A percentile compares a stretch with the other conserved stretches of the same genome.
These are phyloP conservation scores for Lentinula aciculospora DNA, from an alignment of 768 basidiomycete genomes.

Conservation along the genomic window DNA sequence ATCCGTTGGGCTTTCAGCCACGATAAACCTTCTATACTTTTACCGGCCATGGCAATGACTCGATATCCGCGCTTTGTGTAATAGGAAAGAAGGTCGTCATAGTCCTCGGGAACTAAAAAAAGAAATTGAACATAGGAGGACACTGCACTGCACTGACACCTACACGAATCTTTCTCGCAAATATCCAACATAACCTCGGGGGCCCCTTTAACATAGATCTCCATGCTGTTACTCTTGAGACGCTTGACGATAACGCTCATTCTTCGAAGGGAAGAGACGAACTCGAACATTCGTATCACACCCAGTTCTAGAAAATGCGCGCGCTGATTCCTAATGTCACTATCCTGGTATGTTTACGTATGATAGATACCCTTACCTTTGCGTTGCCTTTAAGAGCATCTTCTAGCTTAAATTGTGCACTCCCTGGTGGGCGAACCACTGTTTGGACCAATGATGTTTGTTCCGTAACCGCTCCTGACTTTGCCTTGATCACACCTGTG, in stretches of 20 bases:
- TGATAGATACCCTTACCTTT: slow-evolving; percentile 45
- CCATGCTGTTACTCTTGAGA: slow-evolving; percentile 92
- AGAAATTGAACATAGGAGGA: background rate
- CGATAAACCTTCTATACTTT: slow-evolving; percentile 86
- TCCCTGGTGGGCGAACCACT: slow-evolving; percentile 94
- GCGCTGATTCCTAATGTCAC: slow-evolving; percentile 44
- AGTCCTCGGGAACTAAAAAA: slow-evolving; percentile 83
- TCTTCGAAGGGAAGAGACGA: slow-evolving; percentile 84
- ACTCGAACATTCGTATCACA: slow-evolving; percentile 94
- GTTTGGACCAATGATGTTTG: slow-evolving; percentile 92
- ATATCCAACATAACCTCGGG: slow-evolving; percentile 97
- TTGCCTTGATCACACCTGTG: slow-evolving; percentile 65
- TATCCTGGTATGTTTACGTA: slow-evolving; percentile 1
- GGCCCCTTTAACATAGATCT: slow-evolving; percentile 98
- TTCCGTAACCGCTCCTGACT: slow-evolving; percentile 50
- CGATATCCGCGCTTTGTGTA: slow-evolving; percentile 96
- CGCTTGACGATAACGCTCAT: slow-evolving; percentile 99
- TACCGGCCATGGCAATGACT: slow-evolving; percentile 97
- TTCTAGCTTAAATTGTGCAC: slow-evolving; percentile 82
- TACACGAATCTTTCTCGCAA: slow-evolving; percentile 88
- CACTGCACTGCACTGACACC: slow-evolving; percentile 22
- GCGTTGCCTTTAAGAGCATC: slow-evolving; percentile 85
- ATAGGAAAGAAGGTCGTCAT: slow-evolving; percentile 92
- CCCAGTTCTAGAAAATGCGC: slow-evolving; percentile 97
- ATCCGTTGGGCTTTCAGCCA: slow-evolving; percentile 98